Percentiles rank a stretch among this genome's conserved stretches.
Evolutionary conservation across 2,329 filamentous ascomycete species (phyloP).

Genomic region (Bertia moriformis): DNA sequence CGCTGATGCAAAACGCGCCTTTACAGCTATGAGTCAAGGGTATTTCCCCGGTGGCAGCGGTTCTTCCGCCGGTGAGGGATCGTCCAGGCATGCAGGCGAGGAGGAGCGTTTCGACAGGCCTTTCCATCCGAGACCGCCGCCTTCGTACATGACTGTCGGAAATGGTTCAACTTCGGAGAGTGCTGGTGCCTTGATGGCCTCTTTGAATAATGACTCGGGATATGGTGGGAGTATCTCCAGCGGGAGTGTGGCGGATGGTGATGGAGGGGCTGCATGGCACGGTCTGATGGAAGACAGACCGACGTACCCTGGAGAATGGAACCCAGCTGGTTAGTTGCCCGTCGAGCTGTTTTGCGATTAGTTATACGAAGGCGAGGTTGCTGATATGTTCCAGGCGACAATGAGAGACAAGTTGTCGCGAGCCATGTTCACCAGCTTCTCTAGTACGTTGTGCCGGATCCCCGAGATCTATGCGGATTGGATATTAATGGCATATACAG

Average conservation of each 20-base stretch:
- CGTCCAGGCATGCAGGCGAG: neutral
- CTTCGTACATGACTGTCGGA: slow-evolving; percentile 51
- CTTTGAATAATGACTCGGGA: slow-evolving; percentile 46
- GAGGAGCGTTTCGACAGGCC: neutral
- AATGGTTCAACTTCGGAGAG: slow-evolving; percentile 43
- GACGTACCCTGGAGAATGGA: neutral
- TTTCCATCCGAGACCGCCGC: slow-evolving; percentile 8
- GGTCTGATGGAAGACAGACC: neutral
- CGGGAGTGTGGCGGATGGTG: slow-evolving; percentile 20
- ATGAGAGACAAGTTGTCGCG: slow-evolving; percentile 38
- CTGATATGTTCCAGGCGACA: slow-evolving; percentile 22
- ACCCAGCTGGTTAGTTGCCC: neutral
- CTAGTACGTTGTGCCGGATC: slow-evolving; percentile 38
- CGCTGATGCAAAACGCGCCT: neutral
- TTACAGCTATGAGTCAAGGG: neutral
- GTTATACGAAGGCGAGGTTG: too few species aligned
- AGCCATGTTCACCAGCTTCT: slow-evolving; percentile 50
- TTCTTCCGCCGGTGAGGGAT: neutral
- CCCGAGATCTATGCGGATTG: slow-evolving; percentile 57
- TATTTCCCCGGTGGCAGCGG: neutral
- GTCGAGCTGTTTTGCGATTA: too few species aligned
- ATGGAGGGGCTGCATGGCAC: neutral
- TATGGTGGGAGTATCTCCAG: slow-evolving; percentile 43
- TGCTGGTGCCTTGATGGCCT: slow-evolving; percentile 41
- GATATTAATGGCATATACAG: slow-evolving; percentile 89